These are phyloP conservation scores for Rhytidiadelphus loreus DNA, from an alignment of 225 moss, liverwort and hornwort species.

Conservation along the genomic window DNA sequence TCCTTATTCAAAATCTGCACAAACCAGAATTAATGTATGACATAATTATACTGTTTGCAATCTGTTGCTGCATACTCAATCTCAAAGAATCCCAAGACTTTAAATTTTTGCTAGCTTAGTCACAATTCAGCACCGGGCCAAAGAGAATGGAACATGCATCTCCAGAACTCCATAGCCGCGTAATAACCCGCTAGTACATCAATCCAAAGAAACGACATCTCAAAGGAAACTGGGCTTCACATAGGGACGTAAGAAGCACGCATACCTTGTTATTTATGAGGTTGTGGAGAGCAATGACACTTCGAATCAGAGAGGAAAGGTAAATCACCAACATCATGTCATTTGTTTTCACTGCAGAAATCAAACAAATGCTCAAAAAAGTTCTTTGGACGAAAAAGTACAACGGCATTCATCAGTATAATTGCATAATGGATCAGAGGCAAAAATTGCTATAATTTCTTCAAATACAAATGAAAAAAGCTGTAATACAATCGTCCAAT, in stretches of 20 bases:
- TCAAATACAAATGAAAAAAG: background rate
- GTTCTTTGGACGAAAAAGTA: background rate
- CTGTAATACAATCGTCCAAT: background rate
- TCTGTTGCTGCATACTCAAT: background rate
- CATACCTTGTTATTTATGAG: conserved; percentile 99
- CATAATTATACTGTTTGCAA: background rate
- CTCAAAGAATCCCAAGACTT: background rate
- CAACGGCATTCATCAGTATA: background rate
- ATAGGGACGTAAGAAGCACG: background rate
- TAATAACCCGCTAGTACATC: background rate
- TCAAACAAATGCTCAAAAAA: background rate
- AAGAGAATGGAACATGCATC: background rate
- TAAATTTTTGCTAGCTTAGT: background rate
- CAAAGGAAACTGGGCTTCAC: background rate
- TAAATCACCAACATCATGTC: conserved; percentile 99
- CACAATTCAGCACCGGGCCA: background rate
- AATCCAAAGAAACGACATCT: background rate
- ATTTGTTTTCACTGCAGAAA: conserved; percentile 93
- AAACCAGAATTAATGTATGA: background rate
- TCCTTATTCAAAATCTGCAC: conserved; percentile 92
- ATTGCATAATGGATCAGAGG: background rate
- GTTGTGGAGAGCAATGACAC: conserved; percentile 96
- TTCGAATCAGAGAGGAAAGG: conserved; percentile 95
- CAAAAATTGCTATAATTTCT: background rate
- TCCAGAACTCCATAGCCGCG: background rate